A percentile compares a stretch with the other conserved stretches of the same genome.
phyloP scores from a whole-genome alignment of 306 rosid species.

The Ammopiptanthus mongolicus region DNA sequence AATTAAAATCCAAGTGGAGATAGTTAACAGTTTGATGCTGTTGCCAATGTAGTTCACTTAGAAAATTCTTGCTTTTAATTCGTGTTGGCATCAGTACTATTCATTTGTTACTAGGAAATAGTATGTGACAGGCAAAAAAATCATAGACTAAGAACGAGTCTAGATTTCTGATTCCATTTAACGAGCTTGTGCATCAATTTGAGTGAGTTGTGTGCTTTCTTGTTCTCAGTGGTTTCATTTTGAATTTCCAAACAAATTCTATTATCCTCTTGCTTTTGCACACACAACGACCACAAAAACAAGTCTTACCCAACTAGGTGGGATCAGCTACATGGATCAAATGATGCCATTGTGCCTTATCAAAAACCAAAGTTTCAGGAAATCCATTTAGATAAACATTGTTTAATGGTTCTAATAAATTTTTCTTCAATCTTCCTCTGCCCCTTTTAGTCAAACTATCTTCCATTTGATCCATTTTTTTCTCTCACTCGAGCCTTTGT shows the following conservation, averaged over 20 bases:
- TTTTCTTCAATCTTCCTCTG: not conserved
- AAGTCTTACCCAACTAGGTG: not conserved
- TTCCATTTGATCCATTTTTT: constrained; percentile 6
- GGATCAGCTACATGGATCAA: not conserved
- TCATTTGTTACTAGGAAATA: not conserved
- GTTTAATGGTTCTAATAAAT: not conserved
- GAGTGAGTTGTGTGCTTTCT: not conserved
- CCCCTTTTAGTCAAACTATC: not conserved
- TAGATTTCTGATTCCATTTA: not conserved
- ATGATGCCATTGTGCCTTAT: not conserved
- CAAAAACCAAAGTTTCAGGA: not conserved
- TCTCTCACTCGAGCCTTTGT: not conserved
- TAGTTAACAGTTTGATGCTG: not conserved
- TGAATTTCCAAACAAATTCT: not conserved
- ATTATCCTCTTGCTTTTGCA: not conserved
- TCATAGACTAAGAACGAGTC: not conserved
- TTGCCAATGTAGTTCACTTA: not conserved
- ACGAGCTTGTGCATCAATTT: not conserved
- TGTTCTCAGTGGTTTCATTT: not conserved
- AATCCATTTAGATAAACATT: not conserved
- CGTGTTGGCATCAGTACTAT: not conserved
- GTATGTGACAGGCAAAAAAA: not conserved
- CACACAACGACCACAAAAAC: not conserved
- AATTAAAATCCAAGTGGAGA: not conserved
- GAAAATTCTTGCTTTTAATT: not conserved